Percentiles rank a stretch among this genome's conserved stretches.
These are phyloP conservation scores for Crucibulum laeve DNA, from an alignment of 768 basidiomycete species.

Conservation along the genomic window DNA sequence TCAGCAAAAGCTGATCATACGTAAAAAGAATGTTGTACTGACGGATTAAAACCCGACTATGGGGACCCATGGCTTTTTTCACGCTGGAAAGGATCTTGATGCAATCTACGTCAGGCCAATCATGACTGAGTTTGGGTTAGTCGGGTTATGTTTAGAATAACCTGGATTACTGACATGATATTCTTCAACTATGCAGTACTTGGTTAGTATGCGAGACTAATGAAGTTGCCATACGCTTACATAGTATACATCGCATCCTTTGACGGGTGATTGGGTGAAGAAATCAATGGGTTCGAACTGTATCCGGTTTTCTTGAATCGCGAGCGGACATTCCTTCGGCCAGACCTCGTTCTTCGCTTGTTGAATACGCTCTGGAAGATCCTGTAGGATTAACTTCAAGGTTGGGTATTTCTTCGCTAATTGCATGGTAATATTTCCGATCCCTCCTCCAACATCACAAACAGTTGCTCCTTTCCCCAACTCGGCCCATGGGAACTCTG, in stretches of 20 bases:
- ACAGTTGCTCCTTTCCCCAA: too few relatives aligned
- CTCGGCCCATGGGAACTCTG: too few relatives aligned
- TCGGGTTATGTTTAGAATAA: not conserved
- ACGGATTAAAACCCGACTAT: constrained; percentile 29
- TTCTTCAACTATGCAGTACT: constrained; percentile 17
- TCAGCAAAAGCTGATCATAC: constrained; percentile 4
- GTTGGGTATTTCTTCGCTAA: constrained; percentile 28
- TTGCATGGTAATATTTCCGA: constrained; percentile 8
- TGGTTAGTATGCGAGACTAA: not conserved
- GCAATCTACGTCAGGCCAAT: constrained; percentile 29
- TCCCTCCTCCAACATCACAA: too few relatives aligned
- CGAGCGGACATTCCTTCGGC: constrained; percentile 29
- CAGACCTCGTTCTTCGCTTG: constrained; percentile 29
- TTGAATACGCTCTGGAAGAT: constrained; percentile 24
- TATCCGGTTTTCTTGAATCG: constrained; percentile 26
- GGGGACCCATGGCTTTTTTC: constrained; percentile 24
- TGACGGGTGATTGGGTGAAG: constrained; percentile 29
- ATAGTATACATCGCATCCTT: constrained; percentile 36
- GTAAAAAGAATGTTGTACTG: constrained; percentile 4
- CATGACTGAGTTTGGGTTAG: constrained; percentile 18
- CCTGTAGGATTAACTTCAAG: constrained; percentile 30
- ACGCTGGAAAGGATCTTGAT: constrained; percentile 24
- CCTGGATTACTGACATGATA: constrained; percentile 17
- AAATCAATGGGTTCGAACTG: constrained; percentile 37
- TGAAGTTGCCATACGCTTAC: constrained; percentile 19